Evolutionary conservation across 2,329 filamentous ascomycete species (phyloP), one percentile per base, ranked within the genome.

Genomic region (Fusarium sp.): DNA sequence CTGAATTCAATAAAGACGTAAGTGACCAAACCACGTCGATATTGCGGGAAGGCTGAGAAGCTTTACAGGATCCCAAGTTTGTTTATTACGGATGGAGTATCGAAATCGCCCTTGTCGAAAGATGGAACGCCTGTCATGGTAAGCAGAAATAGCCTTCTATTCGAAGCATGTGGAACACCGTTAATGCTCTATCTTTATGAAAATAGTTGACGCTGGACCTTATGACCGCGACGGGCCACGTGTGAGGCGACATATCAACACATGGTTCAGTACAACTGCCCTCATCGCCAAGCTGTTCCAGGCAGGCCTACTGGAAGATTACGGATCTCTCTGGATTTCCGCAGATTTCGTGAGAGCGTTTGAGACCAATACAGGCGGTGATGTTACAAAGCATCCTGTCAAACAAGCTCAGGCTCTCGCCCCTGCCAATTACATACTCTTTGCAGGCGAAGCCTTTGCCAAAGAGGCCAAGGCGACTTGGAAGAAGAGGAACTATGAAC

Each of bases 241-340:
- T 22, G 29, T 15, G 8, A 25, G 1, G 9, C 29, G 41, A 11
- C 28, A 31, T 25, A 26, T 29, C n/a, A 22, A 52, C 5, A 19
- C 11, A 2, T 63, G 55, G 41, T 3, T 65, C 10, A 63, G 29
- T 32, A 39, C 15, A 22, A 5, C 51, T 1, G 59, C 44, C 1
- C 28, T 65, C 0, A 5, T 63, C 1, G 59, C 59, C 2, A 65
- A 57, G n/a, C 43, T 65, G 1, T 49, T 26, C 7, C 43, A 19
- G 6, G 32, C 1, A 13, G 54, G 34, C 8, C 10, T 53, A 3
- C 35, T 59, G 0, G 45, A 52, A 7, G 13, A 6, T 0, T 34
- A 45, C 3, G 58, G 53, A 0, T 24, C 35, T 5, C 2, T 2
- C 0, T 62, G 53, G 53, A 15, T 58, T 25, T 45, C 36, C 1